phyloP scores from a whole-genome alignment of 2,329 filamentous ascomycete species.

The Phialemonium atrogriseum region DNA sequence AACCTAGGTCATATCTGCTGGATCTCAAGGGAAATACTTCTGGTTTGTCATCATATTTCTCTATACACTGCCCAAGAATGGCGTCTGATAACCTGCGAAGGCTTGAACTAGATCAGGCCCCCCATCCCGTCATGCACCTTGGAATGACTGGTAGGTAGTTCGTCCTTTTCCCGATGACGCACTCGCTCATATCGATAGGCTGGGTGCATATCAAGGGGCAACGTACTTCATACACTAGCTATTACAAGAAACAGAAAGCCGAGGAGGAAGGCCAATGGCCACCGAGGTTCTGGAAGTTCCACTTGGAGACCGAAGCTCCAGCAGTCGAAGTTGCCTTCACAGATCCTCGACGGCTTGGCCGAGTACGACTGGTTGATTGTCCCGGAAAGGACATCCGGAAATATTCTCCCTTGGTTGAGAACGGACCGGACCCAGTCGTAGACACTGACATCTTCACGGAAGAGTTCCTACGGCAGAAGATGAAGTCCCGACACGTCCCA shows the following conservation, averaged over 20 bases:
- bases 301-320: conserved; percentile 55
- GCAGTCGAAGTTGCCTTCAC: conserved; percentile 66
- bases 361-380: conserved; percentile 77
- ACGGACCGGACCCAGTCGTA: conserved; percentile 86
- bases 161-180: neutral
- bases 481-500: conserved; percentile 71
- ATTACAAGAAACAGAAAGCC: conserved; percentile 64
- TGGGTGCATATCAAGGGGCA: conserved; percentile 85
- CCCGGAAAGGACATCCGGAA: conserved; percentile 67
- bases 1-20: conserved; percentile 55
- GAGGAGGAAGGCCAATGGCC: conserved; percentile 65
- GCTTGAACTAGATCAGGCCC: conserved; percentile 60
- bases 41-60: conserved; percentile 46
- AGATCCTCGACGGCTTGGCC: conserved; percentile 69
- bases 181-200: conserved; percentile 43
- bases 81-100: conserved; percentile 7
- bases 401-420: conserved; percentile 73
- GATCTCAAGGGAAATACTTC: conserved; percentile 95
- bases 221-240: conserved; percentile 69
- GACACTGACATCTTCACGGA: conserved; percentile 72
- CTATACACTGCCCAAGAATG: too few species aligned
- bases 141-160: conserved; percentile 53
- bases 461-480: conserved; percentile 62
- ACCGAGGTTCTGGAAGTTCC: conserved; percentile 83
- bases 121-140: conserved; percentile 85